Percentiles rank a stretch among this genome's conserved stretches.
These are phyloP conservation scores for Pachyrhizus erosus DNA, from an alignment of 306 rosid genomes.

Conservation along the genomic window DNA sequence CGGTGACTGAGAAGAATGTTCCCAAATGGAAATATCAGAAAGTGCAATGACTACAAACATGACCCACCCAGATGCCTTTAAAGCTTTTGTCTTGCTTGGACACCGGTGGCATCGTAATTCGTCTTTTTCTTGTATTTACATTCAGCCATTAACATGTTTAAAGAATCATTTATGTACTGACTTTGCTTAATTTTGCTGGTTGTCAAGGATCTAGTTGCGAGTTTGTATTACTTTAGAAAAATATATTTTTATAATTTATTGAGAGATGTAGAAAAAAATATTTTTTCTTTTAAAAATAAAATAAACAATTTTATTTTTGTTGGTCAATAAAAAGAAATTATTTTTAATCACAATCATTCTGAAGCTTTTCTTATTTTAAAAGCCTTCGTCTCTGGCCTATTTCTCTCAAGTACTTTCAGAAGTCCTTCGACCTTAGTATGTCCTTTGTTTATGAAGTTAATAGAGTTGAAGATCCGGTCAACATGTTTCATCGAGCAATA, in stretches of 20 bases:
- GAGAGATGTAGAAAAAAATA: background rate
- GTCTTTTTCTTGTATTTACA: background rate
- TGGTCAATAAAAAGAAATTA: background rate
- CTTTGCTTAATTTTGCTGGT: background rate
- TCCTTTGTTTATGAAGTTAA: no score
- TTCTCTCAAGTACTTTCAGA: no score
- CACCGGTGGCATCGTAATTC: background rate
- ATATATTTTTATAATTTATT: background rate
- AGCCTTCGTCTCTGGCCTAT: no score
- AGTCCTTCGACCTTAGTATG: no score
- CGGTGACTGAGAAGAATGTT: constrained; percentile 34
- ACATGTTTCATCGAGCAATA: no score
- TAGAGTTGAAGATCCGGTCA: no score
- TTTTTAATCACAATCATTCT: background rate
- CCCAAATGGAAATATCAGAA: constrained; percentile 25
- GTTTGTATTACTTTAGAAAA: background rate
- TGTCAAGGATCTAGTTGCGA: background rate
- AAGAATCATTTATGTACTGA: background rate
- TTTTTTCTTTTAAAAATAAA: background rate
- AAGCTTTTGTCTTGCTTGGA: constrained; percentile 25
- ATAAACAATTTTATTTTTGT: background rate
- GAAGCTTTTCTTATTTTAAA: no score
- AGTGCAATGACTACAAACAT: constrained; percentile 23
- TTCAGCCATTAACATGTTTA: background rate
- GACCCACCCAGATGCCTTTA: constrained; percentile 16